A percentile compares a stretch with the other conserved stretches of the same genome.
Conservation (phyloP, 768 basidiomycete species). For the Tulasnella sp. region DNA sequence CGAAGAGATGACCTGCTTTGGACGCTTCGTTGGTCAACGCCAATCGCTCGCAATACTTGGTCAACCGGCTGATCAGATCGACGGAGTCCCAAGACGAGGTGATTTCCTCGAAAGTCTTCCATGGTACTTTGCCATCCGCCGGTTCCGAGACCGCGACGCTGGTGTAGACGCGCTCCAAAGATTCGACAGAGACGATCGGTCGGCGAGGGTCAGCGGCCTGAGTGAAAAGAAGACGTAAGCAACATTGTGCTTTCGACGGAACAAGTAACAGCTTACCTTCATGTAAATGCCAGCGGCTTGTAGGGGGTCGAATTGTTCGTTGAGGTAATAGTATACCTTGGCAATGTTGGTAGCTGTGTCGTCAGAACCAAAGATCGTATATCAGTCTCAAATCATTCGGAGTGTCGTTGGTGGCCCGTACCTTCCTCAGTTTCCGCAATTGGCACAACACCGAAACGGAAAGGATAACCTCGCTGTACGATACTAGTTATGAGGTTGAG, state of each 20-base stretch:
- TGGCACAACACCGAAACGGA: constrained; percentile 83
- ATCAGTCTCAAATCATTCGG: not conserved
- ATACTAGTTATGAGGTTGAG: constrained; percentile 40
- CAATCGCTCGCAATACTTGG: constrained; percentile 52
- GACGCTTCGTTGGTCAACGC: constrained; percentile 35
- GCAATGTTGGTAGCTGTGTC: constrained; percentile 49
- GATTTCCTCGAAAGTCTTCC: constrained; percentile 37
- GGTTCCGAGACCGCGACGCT: constrained; percentile 24
- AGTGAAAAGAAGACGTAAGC: not conserved
- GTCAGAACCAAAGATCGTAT: not conserved
- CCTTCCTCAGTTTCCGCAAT: constrained; percentile 46
- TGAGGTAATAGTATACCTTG: constrained; percentile 57
- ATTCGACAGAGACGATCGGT: constrained; percentile 23
- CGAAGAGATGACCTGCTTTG: constrained; percentile 58
- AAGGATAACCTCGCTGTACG: constrained; percentile 62
- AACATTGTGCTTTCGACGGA: not conserved
- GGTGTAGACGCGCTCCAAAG: constrained; percentile 22
- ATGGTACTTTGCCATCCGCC: constrained; percentile 12
- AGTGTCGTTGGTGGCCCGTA: constrained; percentile 22
- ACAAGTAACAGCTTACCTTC: constrained; percentile 34
- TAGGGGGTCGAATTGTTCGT: constrained; percentile 53
- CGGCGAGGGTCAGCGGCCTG: constrained; percentile 27
- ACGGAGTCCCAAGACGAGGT: constrained; percentile 25
- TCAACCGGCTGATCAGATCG: constrained; percentile 39
- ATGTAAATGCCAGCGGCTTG: constrained; percentile 55